These are phyloP conservation scores for Microthlaspi erraticum DNA, from an alignment of 345 rosid genomes.

Conservation along the genomic window DNA sequence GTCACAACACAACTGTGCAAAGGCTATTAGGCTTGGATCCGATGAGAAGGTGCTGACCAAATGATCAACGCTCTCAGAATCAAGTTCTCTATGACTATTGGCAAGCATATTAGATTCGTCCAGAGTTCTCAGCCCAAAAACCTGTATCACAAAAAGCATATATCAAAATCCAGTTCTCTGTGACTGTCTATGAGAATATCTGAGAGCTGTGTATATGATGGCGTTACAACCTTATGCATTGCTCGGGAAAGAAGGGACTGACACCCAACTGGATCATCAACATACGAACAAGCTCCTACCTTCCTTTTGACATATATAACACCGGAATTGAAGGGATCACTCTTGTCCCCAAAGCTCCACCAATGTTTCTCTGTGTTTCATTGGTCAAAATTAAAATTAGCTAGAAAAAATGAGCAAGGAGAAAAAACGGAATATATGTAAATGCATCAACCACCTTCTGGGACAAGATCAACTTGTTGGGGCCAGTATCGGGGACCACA, in stretches of 20 bases:
- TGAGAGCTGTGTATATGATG: slow-evolving; percentile 20
- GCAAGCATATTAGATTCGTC: slow-evolving; percentile 47
- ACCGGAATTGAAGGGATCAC: slow-evolving; percentile 84
- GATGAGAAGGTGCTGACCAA: slow-evolving; percentile 94
- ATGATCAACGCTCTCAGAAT: slow-evolving; percentile 75
- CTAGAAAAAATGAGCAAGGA: slow-evolving; percentile 5
- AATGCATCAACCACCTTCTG: slow-evolving; percentile 65
- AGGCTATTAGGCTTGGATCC: slow-evolving; percentile 93
- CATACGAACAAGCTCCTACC: slow-evolving; percentile 96
- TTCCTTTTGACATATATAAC: slow-evolving; percentile 87
- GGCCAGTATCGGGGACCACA: slow-evolving; percentile 99
- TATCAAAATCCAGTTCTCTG: slow-evolving; percentile 20
- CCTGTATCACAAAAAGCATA: slow-evolving; percentile 53
- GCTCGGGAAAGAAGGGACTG: slow-evolving; percentile 92
- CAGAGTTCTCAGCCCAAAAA: slow-evolving; percentile 71
- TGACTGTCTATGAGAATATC: slow-evolving; percentile 19
- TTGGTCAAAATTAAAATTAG: slow-evolving; percentile 19
- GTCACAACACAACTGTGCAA: slow-evolving; percentile 89
- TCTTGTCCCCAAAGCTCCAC: slow-evolving; percentile 80
- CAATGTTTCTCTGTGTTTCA: slow-evolving; percentile 71
- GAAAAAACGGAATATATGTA: slow-evolving; percentile 1
- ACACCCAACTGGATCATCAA: slow-evolving; percentile 93
- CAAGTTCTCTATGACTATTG: slow-evolving; percentile 50
- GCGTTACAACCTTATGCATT: slow-evolving; percentile 84
- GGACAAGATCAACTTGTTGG: slow-evolving; percentile 80